phyloP scores from a whole-genome alignment of 805 yeast genomes.

The Cyberlindnera maritima region DNA sequence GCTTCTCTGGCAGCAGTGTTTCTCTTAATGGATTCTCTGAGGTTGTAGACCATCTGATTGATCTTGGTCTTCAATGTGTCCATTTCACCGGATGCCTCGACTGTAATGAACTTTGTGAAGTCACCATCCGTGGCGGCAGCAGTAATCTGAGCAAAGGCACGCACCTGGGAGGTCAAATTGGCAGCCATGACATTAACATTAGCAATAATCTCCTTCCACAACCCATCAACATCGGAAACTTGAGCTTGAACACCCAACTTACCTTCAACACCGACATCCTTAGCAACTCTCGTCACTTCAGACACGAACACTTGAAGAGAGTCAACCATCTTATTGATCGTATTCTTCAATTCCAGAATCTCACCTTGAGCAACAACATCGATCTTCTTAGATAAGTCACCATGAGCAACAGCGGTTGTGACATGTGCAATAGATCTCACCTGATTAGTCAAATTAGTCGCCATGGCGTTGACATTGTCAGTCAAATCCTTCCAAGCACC shows the following conservation, averaged over 20 bases:
- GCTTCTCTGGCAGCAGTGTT: slow-evolving; percentile 94
- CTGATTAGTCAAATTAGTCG: slow-evolving; percentile 84
- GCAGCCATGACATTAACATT: slow-evolving; percentile 94
- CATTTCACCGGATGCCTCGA: slow-evolving; percentile 92
- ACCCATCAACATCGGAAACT: slow-evolving; percentile 84
- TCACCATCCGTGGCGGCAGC: slow-evolving; percentile 96
- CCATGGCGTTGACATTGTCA: slow-evolving; percentile 90
- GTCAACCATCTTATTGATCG: slow-evolving; percentile 92
- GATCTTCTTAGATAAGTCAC: slow-evolving; percentile 85
- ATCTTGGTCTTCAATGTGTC: slow-evolving; percentile 49
- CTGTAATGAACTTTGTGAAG: slow-evolving; percentile 85
- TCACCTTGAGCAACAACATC: slow-evolving; percentile 91
- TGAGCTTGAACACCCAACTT: slow-evolving; percentile 91
- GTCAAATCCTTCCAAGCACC: slow-evolving; percentile 92
- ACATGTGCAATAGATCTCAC: slow-evolving; percentile 91
- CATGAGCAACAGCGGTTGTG: slow-evolving; percentile 92
- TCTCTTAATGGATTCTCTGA: slow-evolving; percentile 86
- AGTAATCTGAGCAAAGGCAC: slow-evolving; percentile 91
- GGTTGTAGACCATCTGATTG: slow-evolving; percentile 80
- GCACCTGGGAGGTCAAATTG: slow-evolving; percentile 84
- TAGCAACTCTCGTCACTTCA: slow-evolving; percentile 86
- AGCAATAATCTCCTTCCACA: slow-evolving; percentile 89
- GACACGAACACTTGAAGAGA: slow-evolving; percentile 82
- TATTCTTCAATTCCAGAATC: slow-evolving; percentile 76
- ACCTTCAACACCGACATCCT: slow-evolving; percentile 92